Conservation (phyloP, 1,284 basidiomycete genomes). For the Trametes sp. region DNA sequence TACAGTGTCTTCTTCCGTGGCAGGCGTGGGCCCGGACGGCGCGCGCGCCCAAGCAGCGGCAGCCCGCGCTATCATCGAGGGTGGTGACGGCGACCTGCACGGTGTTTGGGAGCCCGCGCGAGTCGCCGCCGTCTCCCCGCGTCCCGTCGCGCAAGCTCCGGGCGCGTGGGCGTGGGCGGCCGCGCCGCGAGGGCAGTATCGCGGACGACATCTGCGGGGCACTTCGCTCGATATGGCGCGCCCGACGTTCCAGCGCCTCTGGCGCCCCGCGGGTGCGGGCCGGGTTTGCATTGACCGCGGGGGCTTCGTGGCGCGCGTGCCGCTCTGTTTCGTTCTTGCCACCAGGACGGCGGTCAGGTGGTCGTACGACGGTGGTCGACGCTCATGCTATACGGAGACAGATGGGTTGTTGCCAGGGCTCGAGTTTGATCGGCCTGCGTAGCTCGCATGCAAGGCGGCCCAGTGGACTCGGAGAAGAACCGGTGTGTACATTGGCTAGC, state of each 20-base stretch:
- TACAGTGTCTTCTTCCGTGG: background rate
- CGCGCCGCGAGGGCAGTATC: slow-evolving; percentile 4
- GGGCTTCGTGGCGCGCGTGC: slow-evolving; percentile 17
- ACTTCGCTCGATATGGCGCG: background rate
- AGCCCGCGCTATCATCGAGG: background rate
- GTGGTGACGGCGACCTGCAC: background rate
- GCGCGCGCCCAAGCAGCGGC: background rate
- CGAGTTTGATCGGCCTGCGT: background rate
- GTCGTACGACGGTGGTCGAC: background rate
- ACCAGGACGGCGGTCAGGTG: background rate
- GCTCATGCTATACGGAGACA: no score
- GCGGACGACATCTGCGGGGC: slow-evolving; percentile 9
- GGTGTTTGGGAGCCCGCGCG: background rate
- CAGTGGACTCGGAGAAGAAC: background rate
- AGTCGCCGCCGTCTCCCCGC: background rate
- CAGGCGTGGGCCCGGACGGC: background rate
- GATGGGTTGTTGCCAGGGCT: background rate
- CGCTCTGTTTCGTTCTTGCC: background rate
- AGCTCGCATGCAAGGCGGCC: background rate
- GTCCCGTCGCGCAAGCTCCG: slow-evolving; percentile 4
- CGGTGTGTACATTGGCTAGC: background rate
- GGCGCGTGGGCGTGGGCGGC: background rate
- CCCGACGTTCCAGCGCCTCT: slow-evolving; percentile 2
- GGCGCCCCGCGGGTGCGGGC: slow-evolving; percentile 11
- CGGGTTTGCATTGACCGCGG: slow-evolving; percentile 8